Evolutionary conservation across 345 rosid species (phyloP), one percentile per base, ranked within the genome.

Genomic region (Brassica juncea): DNA sequence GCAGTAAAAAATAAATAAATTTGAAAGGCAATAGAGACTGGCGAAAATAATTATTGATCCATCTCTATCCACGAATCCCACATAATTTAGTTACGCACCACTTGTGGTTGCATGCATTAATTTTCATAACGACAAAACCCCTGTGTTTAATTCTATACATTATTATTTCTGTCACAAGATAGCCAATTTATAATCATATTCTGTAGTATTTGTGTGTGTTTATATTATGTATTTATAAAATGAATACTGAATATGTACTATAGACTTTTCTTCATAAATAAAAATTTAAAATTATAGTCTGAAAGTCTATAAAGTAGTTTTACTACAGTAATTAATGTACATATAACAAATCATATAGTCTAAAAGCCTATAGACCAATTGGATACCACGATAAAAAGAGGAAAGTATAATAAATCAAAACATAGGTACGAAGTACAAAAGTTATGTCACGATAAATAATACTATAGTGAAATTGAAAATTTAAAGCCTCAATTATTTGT

Each of bases 11-110:
- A 73, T 44, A 61, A 67, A 39, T 42, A 54, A 54, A 15, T 54
- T 16, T 4, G 16, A 52, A 30, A 12, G 27, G 31, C 63, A 62
- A 32, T 8, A 67, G 44, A 71, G 32, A 75, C 62, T 75, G 47
- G 74, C 59, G 74, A 44, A 32, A 81, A 47, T 49, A 81, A 81
- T 81, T 66, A 66, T 76, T 28, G 83, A 66, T 71, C 65, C 80
- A 76, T 81, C 66, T 71, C 73, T 23, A 58, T n/a, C 67, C 84
- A 81, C 77, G 84, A 76, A 75, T 42, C 77, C 80, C 66, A 66
- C 74, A 71, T 66, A 66, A 71, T 57, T 81, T 58, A 81, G 65
- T 71, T 5, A 31, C 47, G 77, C 80, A 57, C 77, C 68, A 58
- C 76, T 58, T 76, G 70, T 57, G 34, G 4, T 59, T 81, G 37